These are phyloP conservation scores for Trichoderma asperelloides DNA, from an alignment of 495 filamentous ascomycete genomes.

Conservation along the genomic window DNA sequence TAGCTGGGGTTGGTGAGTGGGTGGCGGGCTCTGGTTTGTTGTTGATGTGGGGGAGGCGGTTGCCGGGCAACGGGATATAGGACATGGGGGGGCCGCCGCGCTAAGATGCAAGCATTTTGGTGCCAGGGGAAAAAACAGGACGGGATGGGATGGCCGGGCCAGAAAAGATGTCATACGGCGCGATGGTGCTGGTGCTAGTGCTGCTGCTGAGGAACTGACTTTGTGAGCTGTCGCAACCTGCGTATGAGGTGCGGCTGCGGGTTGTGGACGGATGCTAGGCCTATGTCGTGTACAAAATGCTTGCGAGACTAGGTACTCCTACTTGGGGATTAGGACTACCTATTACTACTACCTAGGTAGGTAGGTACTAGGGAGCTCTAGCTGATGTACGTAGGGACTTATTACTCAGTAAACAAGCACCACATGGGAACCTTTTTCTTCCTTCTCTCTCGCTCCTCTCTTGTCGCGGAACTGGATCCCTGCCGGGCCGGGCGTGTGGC, in stretches of 20 bases:
- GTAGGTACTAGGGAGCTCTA: neutral
- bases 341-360: no score
- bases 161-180: no score
- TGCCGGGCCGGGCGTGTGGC: neutral
- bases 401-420: neutral
- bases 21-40: neutral
- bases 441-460: neutral
- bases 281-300: no score
- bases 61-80: neutral
- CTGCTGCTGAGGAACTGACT: no score
- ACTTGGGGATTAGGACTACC: no score
- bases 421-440: neutral
- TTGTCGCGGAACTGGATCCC: neutral
- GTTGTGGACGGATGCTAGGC: no score
- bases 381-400: neutral
- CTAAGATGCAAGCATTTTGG: conserved; percentile 1
- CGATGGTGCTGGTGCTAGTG: no score
- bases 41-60: neutral
- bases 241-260: no score
- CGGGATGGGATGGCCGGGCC: no score
- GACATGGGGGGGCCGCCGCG: neutral
- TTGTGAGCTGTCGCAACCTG: no score
- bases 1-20: neutral
- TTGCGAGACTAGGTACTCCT: no score
- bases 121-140: no score